Percentiles rank a stretch among this genome's conserved stretches.
These are phyloP conservation scores for Gossypioides kirkii DNA, from an alignment of 345 rosid genomes.

Conservation along the genomic window DNA sequence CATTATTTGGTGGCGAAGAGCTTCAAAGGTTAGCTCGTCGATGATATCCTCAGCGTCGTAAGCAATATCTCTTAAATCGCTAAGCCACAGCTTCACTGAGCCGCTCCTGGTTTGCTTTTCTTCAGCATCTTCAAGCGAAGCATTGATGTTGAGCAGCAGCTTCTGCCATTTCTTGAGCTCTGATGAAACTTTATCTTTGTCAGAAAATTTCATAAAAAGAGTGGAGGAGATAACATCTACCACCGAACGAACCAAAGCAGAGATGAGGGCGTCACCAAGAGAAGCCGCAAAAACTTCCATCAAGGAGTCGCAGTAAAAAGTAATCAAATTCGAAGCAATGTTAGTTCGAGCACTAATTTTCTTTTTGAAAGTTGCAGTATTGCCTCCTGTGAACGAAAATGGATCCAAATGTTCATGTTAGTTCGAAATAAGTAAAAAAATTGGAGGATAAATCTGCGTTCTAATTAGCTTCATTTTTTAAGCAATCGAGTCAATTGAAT, in stretches of 20 bases:
- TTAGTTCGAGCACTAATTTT: not conserved
- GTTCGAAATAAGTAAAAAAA: no score
- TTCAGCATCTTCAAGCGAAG: slow-evolving; percentile 24
- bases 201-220: not conserved
- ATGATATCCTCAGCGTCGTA: slow-evolving; percentile 32
- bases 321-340: not conserved
- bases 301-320: not conserved
- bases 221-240: not conserved
- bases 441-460: no score
- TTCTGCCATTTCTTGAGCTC: slow-evolving; percentile 9
- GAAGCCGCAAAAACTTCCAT: not conserved
- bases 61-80: slow-evolving; percentile 13
- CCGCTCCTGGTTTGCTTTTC: slow-evolving; percentile 17
- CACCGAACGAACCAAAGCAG: not conserved
- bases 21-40: slow-evolving; percentile 23
- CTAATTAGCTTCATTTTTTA: no score
- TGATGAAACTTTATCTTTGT: not conserved
- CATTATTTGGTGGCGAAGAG: not conserved
- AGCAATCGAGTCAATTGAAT: no score
- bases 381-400: no score
- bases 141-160: slow-evolving; percentile 10
- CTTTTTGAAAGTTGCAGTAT: no score
- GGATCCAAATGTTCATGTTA: no score
- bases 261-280: not conserved
- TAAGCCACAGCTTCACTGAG: slow-evolving; percentile 10